phyloP scores from a whole-genome alignment of 2,329 filamentous ascomycete species.

The Colletotrichum sp. region DNA sequence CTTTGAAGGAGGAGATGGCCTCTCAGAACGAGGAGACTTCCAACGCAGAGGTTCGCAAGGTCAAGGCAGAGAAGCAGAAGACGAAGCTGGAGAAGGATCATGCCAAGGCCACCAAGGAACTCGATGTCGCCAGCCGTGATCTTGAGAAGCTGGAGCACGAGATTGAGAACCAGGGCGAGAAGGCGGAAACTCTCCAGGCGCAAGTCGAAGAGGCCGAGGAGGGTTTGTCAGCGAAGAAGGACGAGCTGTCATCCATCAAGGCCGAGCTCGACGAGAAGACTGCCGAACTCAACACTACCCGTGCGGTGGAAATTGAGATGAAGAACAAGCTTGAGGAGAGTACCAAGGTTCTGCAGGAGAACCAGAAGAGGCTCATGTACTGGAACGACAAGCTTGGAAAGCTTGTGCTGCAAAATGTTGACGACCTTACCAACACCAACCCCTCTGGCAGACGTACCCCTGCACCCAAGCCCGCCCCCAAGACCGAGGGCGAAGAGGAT shows the following conservation, averaged over 20 bases:
- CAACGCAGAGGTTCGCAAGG: conserved; percentile 83
- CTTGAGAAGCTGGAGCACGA: conserved; percentile 81
- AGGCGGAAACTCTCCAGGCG: conserved; percentile 74
- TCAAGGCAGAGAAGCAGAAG: conserved; percentile 93
- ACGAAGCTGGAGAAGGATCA: conserved; percentile 85
- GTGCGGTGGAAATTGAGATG: conserved; percentile 95
- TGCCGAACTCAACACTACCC: conserved; percentile 84
- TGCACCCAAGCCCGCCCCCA: conserved; percentile 16
- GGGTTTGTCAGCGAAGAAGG: conserved; percentile 77
- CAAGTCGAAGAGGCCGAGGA: conserved; percentile 84
- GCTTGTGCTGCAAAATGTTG: conserved; percentile 81
- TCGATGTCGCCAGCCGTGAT: conserved; percentile 74
- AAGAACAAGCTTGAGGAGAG: conserved; percentile 97
- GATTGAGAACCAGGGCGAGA: conserved; percentile 76
- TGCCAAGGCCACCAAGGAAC: conserved; percentile 79
- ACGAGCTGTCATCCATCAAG: conserved; percentile 81
- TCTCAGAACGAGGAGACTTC: conserved; percentile 83
- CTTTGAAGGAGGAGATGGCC: conserved; percentile 84
- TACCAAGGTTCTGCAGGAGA: conserved; percentile 86
- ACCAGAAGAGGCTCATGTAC: conserved; percentile 81
- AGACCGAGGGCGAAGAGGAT: conserved; percentile 19
- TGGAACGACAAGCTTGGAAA: conserved; percentile 92
- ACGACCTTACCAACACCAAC: conserved; percentile 61
- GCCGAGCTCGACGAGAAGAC: conserved; percentile 86
- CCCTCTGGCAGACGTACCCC: conserved; percentile 22